phyloP scores from a whole-genome alignment of 116 monocot species.

The Cymodocea nodosa region DNA sequence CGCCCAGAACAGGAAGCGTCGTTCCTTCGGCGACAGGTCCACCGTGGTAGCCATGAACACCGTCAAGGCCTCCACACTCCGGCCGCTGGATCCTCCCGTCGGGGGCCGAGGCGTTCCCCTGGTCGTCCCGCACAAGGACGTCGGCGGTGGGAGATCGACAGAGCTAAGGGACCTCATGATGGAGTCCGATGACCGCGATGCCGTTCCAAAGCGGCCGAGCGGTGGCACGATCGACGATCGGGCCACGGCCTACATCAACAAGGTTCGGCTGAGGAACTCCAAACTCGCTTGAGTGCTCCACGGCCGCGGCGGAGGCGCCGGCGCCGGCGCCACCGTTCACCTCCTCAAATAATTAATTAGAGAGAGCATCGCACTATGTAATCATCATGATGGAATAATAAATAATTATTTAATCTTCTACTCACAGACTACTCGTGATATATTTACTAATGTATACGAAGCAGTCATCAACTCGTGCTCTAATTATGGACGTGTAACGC shows the following conservation, averaged over 20 bases:
- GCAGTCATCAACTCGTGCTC: too few relatives aligned
- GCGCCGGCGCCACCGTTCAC: too few relatives aligned
- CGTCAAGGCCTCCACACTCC: constrained; percentile 4
- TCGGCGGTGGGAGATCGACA: background rate
- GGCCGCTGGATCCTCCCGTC: background rate
- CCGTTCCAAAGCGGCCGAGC: background rate
- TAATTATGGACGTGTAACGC: too few relatives aligned
- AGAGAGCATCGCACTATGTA: too few relatives aligned
- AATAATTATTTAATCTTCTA: too few relatives aligned
- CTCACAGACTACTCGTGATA: too few relatives aligned
- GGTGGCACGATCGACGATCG: background rate
- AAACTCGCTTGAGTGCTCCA: background rate
- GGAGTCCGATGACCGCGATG: background rate
- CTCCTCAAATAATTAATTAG: too few relatives aligned
- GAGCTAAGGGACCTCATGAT: background rate
- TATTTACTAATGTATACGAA: too few relatives aligned
- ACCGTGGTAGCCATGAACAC: constrained; percentile 5
- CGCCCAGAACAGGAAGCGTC: background rate
- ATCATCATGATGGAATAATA: too few relatives aligned
- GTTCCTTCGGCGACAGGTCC: constrained; percentile 1
- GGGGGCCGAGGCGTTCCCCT: background rate
- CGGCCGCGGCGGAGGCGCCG: too few relatives aligned
- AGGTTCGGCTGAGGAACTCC: background rate
- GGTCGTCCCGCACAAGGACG: too few relatives aligned
- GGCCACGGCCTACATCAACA: background rate